Evolutionary conservation across 192 early-diverging fungal species (phyloP), one percentile per base, ranked within the genome.

Genomic region (Gryganskiella cystojenkinii): DNA sequence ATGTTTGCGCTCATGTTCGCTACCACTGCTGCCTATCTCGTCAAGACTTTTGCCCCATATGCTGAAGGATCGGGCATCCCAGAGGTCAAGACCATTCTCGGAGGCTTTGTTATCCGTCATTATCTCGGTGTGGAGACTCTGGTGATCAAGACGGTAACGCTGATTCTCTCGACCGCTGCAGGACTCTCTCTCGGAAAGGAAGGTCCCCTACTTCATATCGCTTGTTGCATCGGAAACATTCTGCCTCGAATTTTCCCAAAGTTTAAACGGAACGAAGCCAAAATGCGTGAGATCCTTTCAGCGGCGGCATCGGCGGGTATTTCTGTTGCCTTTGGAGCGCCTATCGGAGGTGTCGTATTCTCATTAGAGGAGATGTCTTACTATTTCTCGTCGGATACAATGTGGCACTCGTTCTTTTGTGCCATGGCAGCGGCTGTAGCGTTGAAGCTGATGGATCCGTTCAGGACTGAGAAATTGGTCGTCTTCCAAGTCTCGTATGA

Each of bases 261-360:
- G 81, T 99, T 95, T 71, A 89, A 90, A 65, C 86, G 88, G 45
- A 99, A 99, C 72, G 97, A 98, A 54, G 94, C 92, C 43, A 95
- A 95, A 64, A 92, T 92, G 55, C 88, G 97, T 49, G 97, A 99
- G 80, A 94, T 98, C 49, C 78, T 99, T 55, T 96, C 95, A 3
- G 97, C 96, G 13, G 88, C 95, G 0, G 90, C 95, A 3, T 95
- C 96, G 11, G 94, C 96, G 3, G 97, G 97, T 44, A 92, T 99
- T 10, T 91, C 94, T 28, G 94, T 96, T 22, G 97, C 97, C 0
- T 99, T 99, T 82, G 97, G 96, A 25, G 94, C 96, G 2, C 97
- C 97, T 0, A 96, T 99, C 65, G 97, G 97, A 42, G 97, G 96
- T 4, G 96, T 98, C 15, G 81, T 98, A 56, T 97, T 98, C 69